Percentiles rank a stretch among this genome's conserved stretches.
Conservation (phyloP, 176 grass and related monocot species). For the Ensete ventricosum region DNA sequence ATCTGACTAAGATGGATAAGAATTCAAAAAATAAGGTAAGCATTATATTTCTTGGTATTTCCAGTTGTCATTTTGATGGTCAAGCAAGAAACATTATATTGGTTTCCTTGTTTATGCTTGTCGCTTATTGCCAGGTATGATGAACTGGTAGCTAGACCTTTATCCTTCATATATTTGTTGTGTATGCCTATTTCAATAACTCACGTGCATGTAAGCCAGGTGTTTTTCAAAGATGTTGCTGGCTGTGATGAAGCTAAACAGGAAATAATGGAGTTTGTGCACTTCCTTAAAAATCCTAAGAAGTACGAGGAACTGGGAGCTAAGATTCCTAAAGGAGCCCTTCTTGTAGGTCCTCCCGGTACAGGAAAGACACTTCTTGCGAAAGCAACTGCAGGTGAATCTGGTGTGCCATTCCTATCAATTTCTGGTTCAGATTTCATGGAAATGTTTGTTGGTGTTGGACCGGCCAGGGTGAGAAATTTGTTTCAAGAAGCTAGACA, state of each 20-base stretch:
- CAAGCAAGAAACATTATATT: not conserved
- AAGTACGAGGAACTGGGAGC: slow-evolving; percentile 92
- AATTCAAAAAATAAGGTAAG: slow-evolving; percentile 86
- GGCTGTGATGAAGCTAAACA: slow-evolving; percentile 96
- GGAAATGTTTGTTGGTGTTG: slow-evolving; percentile 99
- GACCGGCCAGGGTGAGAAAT: slow-evolving; percentile 71
- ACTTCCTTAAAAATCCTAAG: slow-evolving; percentile 92
- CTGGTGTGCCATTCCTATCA: slow-evolving; percentile 75
- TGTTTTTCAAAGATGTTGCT: slow-evolving; percentile 94
- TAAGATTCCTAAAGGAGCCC: slow-evolving; percentile 95
- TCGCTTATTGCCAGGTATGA: not conserved
- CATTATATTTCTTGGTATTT: slow-evolving; percentile 1
- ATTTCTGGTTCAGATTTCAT: slow-evolving; percentile 89
- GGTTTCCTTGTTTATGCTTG: not conserved
- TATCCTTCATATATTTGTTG: not conserved
- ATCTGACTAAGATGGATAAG: slow-evolving; percentile 87
- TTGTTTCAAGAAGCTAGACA: slow-evolving; percentile 86
- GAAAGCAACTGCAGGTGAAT: slow-evolving; percentile 92
- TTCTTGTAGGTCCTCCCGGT: slow-evolving; percentile 78
- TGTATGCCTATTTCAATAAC: not conserved
- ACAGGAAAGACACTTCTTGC: slow-evolving; percentile 94
- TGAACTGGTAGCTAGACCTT: not conserved
- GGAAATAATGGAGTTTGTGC: slow-evolving; percentile 99
- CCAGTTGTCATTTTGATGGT: not conserved
- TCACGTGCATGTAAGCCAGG: slow-evolving; percentile 31